Conservation (phyloP, 164 flowering plant genomes). For the Litsea cubeba region DNA sequence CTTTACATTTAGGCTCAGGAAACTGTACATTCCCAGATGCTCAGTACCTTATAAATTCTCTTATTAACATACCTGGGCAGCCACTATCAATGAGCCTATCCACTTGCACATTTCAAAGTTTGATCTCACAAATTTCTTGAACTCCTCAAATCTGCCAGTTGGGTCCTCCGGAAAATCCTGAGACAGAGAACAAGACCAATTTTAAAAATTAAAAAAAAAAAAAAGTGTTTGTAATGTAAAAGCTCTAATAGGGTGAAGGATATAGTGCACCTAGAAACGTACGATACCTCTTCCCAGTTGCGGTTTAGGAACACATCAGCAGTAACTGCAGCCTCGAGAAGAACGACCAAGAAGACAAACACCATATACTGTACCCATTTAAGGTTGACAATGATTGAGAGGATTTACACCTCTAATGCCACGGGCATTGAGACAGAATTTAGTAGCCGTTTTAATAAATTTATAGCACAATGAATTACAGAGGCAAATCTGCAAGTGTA, state of each 20-base stretch:
- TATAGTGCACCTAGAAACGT: too few relatives aligned
- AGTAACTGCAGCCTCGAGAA: conserved; percentile 73
- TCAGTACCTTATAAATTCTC: too few relatives aligned
- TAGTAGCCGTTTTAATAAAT: too few relatives aligned
- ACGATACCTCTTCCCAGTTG: conserved; percentile 72
- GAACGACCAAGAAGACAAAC: conserved; percentile 51
- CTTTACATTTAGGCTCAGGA: too few relatives aligned
- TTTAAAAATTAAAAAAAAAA: conserved; percentile 17
- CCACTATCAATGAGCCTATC: conserved; percentile 63
- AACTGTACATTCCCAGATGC: conserved; percentile 8
- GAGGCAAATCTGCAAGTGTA: too few relatives aligned
- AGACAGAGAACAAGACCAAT: conserved; percentile 35
- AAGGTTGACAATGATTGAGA: conserved; percentile 26
- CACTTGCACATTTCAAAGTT: conserved; percentile 78
- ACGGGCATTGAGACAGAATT: too few relatives aligned
- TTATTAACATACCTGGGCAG: conserved; percentile 50
- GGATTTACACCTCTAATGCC: too few relatives aligned
- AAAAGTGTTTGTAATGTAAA: not conserved
- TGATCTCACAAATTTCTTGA: conserved; percentile 59
- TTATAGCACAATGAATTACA: too few relatives aligned
- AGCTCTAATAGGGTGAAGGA: not conserved
- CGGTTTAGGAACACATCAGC: conserved; percentile 71
- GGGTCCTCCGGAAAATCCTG: conserved; percentile 89
- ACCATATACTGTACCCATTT: conserved; percentile 57
- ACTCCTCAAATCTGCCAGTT: conserved; percentile 51